A percentile compares a stretch with the other conserved stretches of the same genome.
Conservation (phyloP, 2,329 filamentous ascomycete species). For the Coniochaeta sp. region DNA sequence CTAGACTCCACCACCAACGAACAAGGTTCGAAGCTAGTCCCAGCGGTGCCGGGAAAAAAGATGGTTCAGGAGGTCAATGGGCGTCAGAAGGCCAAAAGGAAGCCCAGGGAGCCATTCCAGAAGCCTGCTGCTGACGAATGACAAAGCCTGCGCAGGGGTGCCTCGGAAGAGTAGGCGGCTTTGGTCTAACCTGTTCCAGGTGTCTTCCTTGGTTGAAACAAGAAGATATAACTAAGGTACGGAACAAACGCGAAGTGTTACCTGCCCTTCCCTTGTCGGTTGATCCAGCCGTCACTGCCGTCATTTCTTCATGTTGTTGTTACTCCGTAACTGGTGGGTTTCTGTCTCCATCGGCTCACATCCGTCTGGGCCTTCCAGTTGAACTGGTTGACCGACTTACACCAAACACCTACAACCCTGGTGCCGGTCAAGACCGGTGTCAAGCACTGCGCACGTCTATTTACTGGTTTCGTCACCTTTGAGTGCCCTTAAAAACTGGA, state of each 20-base stretch:
- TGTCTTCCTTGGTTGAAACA: constrained; percentile 1
- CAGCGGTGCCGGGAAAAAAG: background rate
- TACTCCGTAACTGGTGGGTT: background rate
- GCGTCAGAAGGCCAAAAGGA: background rate
- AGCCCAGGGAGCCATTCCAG: background rate
- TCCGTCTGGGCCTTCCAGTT: background rate
- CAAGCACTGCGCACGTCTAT: background rate
- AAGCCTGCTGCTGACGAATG: background rate
- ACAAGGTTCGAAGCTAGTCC: background rate
- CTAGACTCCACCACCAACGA: background rate
- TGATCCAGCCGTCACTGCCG: background rate
- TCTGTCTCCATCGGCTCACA: background rate
- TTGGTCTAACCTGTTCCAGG: background rate
- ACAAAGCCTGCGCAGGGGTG: background rate
- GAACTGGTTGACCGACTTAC: background rate
- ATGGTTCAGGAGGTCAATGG: background rate
- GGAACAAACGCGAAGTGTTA: background rate
- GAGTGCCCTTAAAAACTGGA: background rate
- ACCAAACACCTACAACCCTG: background rate
- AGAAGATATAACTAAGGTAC: constrained; percentile 1
- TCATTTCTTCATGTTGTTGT: background rate
- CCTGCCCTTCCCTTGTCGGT: background rate
- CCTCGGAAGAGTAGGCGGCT: background rate
- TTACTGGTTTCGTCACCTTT: background rate
- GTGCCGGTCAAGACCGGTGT: background rate